Percentiles rank a stretch among this genome's conserved stretches.
Evolutionary conservation across 2,329 filamentous ascomycete genomes (phyloP).

Genomic region (Zarea fungicola): DNA sequence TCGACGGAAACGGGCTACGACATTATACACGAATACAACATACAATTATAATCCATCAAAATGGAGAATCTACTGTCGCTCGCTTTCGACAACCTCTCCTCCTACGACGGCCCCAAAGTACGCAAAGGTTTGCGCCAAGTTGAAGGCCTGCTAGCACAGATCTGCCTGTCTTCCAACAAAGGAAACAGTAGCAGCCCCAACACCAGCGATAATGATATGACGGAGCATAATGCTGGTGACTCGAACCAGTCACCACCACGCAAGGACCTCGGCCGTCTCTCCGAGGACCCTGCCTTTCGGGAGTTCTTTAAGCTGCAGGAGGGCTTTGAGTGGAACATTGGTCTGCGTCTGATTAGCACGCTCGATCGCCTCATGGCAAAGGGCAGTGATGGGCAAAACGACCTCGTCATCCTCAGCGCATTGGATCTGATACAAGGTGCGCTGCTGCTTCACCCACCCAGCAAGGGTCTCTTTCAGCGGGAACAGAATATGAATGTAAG

Average conservation of each 20-base stretch:
- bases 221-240: slow-evolving; percentile 27
- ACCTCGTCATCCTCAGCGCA: slow-evolving; percentile 80
- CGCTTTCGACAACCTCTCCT: slow-evolving; percentile 94
- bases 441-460: slow-evolving; percentile 83
- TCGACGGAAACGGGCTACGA: not conserved
- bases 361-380: slow-evolving; percentile 83
- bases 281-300: slow-evolving; percentile 80
- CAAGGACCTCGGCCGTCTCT: slow-evolving; percentile 65
- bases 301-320: slow-evolving; percentile 97
- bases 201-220: slow-evolving; percentile 17
- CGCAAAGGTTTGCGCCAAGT: slow-evolving; percentile 92
- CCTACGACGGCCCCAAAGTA: slow-evolving; percentile 83
- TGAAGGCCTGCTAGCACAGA: slow-evolving; percentile 87
- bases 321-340: slow-evolving; percentile 96
- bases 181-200: not conserved
- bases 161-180: slow-evolving; percentile 65
- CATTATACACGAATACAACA: slow-evolving; percentile 12
- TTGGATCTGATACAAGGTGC: slow-evolving; percentile 86
- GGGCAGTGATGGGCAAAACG: slow-evolving; percentile 75
- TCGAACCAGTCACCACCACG: slow-evolving; percentile 29
- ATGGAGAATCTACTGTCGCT: slow-evolving; percentile 93
- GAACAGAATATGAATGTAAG: slow-evolving; percentile 91
- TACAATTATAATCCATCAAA: slow-evolving; percentile 22
- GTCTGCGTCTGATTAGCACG: slow-evolving; percentile 76
- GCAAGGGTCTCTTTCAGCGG: slow-evolving; percentile 77